phyloP scores from a whole-genome alignment of 1,139 yeast genomes.

The Geotrichum restrictum region DNA sequence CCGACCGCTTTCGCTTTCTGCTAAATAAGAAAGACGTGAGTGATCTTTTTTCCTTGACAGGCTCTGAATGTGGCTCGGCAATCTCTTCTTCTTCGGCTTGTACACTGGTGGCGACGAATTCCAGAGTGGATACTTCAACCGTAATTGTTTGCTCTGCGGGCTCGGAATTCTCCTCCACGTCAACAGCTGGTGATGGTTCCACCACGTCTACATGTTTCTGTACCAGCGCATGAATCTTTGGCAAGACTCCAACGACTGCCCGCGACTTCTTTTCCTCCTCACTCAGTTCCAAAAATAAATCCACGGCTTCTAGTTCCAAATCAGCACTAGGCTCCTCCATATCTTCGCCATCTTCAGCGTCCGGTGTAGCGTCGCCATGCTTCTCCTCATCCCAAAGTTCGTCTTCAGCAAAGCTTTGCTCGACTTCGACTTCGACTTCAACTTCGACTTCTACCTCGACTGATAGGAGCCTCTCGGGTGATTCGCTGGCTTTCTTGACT shows the following conservation, averaged over 20 bases:
- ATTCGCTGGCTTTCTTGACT: too few species aligned
- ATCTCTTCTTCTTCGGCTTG: too few species aligned
- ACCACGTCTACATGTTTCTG: neutral
- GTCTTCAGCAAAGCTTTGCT: constrained; percentile 2
- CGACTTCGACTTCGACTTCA: constrained; percentile 1
- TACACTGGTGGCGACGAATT: neutral
- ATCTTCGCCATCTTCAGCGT: neutral
- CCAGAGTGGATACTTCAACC: neutral
- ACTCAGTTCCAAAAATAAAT: neutral
- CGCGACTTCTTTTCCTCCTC: neutral
- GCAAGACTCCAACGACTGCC: neutral
- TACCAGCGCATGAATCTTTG: neutral
- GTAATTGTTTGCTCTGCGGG: neutral
- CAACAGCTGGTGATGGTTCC: neutral
- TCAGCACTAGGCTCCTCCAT: neutral
- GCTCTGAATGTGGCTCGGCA: neutral
- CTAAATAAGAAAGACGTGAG: neutral
- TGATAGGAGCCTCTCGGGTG: too few species aligned
- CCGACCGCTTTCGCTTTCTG: constrained; percentile 9
- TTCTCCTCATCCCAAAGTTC: neutral
- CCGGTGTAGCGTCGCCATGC: neutral
- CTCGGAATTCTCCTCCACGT: neutral
- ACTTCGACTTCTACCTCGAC: neutral
- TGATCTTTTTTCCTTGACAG: neutral
- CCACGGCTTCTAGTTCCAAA: neutral